phyloP scores from a whole-genome alignment of 2,329 filamentous ascomycete species.

The Trichoderma asperellum region DNA sequence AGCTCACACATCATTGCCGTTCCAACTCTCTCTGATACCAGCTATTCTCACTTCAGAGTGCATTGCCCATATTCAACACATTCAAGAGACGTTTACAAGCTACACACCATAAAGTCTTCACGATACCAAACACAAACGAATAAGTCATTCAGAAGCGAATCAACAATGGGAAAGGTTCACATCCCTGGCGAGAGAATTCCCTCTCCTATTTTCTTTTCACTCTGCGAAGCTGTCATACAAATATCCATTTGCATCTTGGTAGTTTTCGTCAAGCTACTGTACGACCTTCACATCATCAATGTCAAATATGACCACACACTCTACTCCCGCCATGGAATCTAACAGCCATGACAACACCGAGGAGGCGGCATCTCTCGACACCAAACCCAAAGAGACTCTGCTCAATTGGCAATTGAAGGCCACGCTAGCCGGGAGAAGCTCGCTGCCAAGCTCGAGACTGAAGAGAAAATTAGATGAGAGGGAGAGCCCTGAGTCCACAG shows the following conservation, averaged over 20 bases:
- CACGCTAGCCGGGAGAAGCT: neutral
- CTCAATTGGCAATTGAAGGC: neutral
- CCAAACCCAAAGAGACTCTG: fast-evolving
- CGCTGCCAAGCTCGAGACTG: neutral
- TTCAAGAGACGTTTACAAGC: neutral
- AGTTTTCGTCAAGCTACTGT: neutral
- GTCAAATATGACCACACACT: neutral
- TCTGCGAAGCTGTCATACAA: neutral
- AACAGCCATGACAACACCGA: neutral
- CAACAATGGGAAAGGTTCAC: neutral
- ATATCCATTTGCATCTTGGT: neutral
- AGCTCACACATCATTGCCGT: neutral
- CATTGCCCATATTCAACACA: neutral
- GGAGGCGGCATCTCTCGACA: too few species aligned
- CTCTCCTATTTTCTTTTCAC: too few species aligned
- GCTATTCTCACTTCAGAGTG: neutral
- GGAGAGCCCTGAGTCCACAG: neutral
- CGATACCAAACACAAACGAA: neutral
- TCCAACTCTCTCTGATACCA: neutral
- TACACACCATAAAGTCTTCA: neutral
- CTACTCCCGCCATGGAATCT: neutral
- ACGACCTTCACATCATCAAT: neutral
- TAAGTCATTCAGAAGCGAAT: neutral
- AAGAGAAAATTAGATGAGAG: neutral
- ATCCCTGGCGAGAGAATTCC: neutral